phyloP scores from a whole-genome alignment of 495 filamentous ascomycete genomes.

The Aspergillus avenaceus region DNA sequence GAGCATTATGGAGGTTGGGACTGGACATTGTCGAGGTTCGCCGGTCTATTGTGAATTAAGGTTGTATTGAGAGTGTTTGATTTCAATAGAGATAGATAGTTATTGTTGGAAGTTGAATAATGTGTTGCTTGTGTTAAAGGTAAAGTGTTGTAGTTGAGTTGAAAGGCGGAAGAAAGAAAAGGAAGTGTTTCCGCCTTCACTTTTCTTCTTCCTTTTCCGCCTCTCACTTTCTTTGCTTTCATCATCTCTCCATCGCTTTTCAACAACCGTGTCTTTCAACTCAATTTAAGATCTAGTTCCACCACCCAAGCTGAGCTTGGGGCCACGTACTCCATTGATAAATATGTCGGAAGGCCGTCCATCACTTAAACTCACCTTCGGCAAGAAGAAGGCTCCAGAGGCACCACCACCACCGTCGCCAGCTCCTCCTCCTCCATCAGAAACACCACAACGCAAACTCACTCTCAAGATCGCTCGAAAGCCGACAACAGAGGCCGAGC shows the following conservation, averaged over 20 bases:
- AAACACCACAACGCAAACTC: constrained; percentile 37
- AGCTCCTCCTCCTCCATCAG: constrained; percentile 24
- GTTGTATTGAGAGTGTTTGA: neutral
- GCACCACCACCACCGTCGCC: constrained; percentile 26
- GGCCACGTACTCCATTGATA: neutral
- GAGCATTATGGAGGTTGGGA: constrained; percentile 61
- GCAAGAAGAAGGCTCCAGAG: constrained; percentile 33
- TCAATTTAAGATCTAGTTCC: neutral
- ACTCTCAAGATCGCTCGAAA: constrained; percentile 50
- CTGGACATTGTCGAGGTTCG: constrained; percentile 30
- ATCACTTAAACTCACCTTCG: constrained; percentile 49
- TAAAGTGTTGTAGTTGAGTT: neutral
- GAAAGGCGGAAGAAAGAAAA: neutral
- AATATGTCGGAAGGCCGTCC: constrained; percentile 40
- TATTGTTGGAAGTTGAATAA: neutral
- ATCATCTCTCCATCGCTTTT: neutral
- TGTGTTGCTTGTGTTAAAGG: neutral
- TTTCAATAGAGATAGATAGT: neutral
- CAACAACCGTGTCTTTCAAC: neutral
- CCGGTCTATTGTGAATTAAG: neutral
- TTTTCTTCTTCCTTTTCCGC: neutral
- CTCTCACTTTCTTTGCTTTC: neutral
- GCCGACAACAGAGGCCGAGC: constrained; percentile 23
- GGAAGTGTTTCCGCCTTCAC: neutral
- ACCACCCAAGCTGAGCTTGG: neutral